A percentile compares a stretch with the other conserved stretches of the same genome.
These are phyloP conservation scores for Cotoneaster glaucophyllus DNA, from an alignment of 306 rosid species.

Conservation along the genomic window DNA sequence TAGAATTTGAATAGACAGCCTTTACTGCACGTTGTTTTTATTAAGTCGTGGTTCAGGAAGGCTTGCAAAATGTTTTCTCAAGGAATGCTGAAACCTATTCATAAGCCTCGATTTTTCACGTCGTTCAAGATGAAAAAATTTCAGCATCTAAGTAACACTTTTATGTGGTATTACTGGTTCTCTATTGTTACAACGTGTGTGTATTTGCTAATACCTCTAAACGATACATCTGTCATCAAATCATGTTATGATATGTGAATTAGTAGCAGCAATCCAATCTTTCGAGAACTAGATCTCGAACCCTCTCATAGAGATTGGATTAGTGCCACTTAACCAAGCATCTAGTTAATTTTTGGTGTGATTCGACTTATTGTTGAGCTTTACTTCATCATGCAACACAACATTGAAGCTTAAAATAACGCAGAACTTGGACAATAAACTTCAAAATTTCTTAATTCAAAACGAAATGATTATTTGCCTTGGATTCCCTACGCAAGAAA, in stretches of 20 bases:
- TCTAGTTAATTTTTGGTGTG: no score
- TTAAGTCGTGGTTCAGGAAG: no score
- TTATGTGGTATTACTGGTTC: no score
- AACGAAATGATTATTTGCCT: constrained; percentile 11
- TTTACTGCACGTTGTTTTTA: no score
- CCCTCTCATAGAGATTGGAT: neutral
- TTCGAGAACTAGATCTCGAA: neutral
- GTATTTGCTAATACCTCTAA: neutral
- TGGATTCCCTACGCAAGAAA: constrained; percentile 8
- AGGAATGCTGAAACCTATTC: neutral
- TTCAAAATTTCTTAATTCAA: constrained; percentile 16
- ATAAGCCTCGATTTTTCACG: neutral
- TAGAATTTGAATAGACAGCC: no score
- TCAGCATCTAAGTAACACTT: no score
- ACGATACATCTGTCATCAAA: neutral
- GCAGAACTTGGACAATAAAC: neutral
- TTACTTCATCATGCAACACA: neutral
- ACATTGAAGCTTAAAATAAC: neutral
- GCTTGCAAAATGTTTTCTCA: neutral
- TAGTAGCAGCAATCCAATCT: neutral
- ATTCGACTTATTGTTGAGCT: no score
- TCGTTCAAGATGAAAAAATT: no score
- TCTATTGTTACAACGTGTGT: neutral
- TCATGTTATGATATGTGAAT: neutral
- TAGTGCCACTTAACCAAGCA: neutral